Base-by-base conservation (phyloP, 257 asterid genomes). In the Henckelia pumila region DNA sequence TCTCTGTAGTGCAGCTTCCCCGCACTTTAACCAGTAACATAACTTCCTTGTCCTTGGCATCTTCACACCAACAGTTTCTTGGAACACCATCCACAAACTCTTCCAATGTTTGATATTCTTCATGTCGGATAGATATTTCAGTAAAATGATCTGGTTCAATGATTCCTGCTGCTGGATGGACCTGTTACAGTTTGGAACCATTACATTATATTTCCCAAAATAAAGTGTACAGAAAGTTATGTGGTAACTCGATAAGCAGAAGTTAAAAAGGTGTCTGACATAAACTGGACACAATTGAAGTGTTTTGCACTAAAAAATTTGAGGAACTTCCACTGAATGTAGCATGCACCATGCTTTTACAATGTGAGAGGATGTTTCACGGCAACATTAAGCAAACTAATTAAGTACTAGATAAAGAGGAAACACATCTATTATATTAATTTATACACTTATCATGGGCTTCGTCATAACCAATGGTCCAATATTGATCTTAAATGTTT, bases 81-180 rank as follows among this genome's bases (percentile, higher is more conserved):
- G 96, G 95, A 56, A 80, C 76, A 4, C 99, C 99, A 59, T 94
- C 99, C 1, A 93, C 89, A 70, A 83, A 93, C 76, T 88, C 99
- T 76, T 87, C 96, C 13, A 88, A n/a, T 10, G 96, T 94, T 72
- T 91, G 91, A 80, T 69, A 82, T 33, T 88, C 91, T 55, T 94
- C 95, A 11, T 85, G 86, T 40, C 80, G 83, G 76, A 94, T 82
- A 64, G 86, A 82, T 59, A 94, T 86, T 80, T 94, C 99, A 30
- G 75, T 78, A 67, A 85, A 81, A 30, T 83, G 87, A 69, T 86
- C 91, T 1, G 95, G 88, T 75, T 76, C 83, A 25, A 94, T 81
- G 16, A 91, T 83, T 63, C 99, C 99, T 66, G 82, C 62, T 1
- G 92, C 92, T 20, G 97, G 99, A 68, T 67, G 76, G 32, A 91